Evolutionary conservation across 176 grass and related monocot genomes (phyloP), one percentile per base, ranked within the genome.

Genomic region (Aegilops sharonensis): DNA sequence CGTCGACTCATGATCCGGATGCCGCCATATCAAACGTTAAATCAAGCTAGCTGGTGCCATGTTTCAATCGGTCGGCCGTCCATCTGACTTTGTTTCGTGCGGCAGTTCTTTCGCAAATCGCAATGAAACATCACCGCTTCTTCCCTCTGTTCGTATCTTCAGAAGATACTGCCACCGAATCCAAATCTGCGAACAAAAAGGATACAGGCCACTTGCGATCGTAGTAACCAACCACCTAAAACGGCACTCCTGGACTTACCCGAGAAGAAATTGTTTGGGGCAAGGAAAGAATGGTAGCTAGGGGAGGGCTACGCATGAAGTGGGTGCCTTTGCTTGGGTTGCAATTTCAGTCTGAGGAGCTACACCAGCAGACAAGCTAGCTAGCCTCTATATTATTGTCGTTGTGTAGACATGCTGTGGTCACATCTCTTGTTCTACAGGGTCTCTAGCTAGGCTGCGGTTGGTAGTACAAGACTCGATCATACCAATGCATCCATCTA

Each of bases 301-400:
- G 65, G 9, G 43, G 11, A 47, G 43, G 11, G 3, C 43, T 47
- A 13, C 12, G 11, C 1, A 45, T 47, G 43, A 25, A 68, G 8
- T 60, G 12, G 27, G 4, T 50, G 9, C 39, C 59, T 50, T 77
- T 86, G 79, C 88, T 90, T 90, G 39, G 30, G 72, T 90, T 78
- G 88, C 78, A 83, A 77, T 23, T 77, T n/a, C 39, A 59, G 11
- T 34, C n/a, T 29, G 21, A 83, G 65, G n/a, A 77, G 50, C 42
- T 80, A 23, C 43, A 39, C 39, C 57, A 20, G 25, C 32, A 15
- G 43, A 52, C 56, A 83, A 27, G 35, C 43, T 30, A 47, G 43
- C 43, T 3, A 4, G 25, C 25, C 43, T 12, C 3, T 39, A 25
- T 1, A 1, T 25, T 25, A 25, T 8, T 39, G 36, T 39, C 2